A percentile compares a stretch with the other conserved stretches of the same genome.
Conservation (phyloP, 345 rosid genomes). For the Linum trigynum region DNA sequence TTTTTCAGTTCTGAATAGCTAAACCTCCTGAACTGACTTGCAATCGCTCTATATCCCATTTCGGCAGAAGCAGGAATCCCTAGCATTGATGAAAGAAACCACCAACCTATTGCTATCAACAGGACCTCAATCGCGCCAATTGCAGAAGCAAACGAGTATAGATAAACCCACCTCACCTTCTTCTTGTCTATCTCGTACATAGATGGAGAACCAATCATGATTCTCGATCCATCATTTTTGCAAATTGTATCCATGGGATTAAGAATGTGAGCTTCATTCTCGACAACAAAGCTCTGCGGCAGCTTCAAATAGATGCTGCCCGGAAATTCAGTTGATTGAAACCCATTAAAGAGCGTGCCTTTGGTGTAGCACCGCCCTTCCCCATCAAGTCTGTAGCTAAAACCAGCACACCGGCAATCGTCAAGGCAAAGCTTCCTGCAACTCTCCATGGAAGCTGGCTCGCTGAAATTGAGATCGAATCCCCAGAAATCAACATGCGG, state of each 20-base stretch:
- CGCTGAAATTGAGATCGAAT: conserved; percentile 13
- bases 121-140: conserved; percentile 31
- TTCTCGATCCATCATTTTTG: neutral
- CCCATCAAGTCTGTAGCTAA: conserved; percentile 20
- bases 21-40: conserved; percentile 27
- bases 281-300: conserved; percentile 14
- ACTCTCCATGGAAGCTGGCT: neutral
- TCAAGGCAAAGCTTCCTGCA: conserved; percentile 27
- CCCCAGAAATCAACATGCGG: conserved; percentile 25
- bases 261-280: neutral
- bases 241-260: conserved; percentile 13
- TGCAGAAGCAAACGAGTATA: conserved; percentile 26
- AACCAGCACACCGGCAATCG: conserved; percentile 32
- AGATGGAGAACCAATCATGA: conserved; percentile 8
- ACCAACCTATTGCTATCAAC: conserved; percentile 21
- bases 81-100: conserved; percentile 21
- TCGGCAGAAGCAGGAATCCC: conserved; percentile 5
- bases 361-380: conserved; percentile 17
- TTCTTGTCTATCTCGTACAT: conserved; percentile 13
- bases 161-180: conserved; percentile 29
- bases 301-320: conserved; percentile 24
- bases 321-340: conserved; percentile 17
- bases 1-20: conserved; percentile 26
- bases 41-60: conserved; percentile 20
- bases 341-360: conserved; percentile 28